phyloP scores from a whole-genome alignment of 768 basidiomycete species.

The Mycena crocata region DNA sequence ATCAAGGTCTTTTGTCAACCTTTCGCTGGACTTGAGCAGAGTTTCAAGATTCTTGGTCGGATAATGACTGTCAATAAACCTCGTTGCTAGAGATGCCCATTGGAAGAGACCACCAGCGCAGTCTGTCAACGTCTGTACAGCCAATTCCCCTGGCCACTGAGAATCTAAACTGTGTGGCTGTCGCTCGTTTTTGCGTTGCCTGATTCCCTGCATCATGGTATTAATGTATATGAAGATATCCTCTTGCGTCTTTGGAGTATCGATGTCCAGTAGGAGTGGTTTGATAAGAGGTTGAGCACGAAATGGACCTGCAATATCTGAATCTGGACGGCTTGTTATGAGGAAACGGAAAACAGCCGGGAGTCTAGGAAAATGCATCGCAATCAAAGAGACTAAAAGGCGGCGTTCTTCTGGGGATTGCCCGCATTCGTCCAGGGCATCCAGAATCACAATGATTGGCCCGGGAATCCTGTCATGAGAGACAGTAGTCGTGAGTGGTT shows the following conservation, averaged over 20 bases:
- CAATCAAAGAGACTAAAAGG: conserved; percentile 26
- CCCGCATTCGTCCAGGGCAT: conserved; percentile 42
- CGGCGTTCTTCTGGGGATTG: conserved; percentile 7
- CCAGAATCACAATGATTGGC: conserved; percentile 37
- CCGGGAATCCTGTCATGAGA: conserved; percentile 13
- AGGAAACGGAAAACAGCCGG: conserved; percentile 33
- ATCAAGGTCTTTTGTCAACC: not conserved
- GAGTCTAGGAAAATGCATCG: conserved; percentile 21
- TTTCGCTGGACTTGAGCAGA: not conserved
- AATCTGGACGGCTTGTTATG: conserved; percentile 34
- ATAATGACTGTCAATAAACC: conserved; percentile 27
- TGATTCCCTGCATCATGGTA: not conserved
- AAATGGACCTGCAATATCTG: conserved; percentile 28
- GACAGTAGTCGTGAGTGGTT: conserved; percentile 1
- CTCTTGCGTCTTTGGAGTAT: not conserved
- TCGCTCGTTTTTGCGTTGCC: not conserved
- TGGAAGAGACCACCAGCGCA: conserved; percentile 36
- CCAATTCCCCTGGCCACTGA: conserved; percentile 32
- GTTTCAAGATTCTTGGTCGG: not conserved
- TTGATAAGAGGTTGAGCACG: not conserved
- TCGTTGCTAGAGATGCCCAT: conserved; percentile 38
- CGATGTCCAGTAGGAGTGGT: not conserved
- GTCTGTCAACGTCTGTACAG: conserved; percentile 15
- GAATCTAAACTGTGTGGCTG: too few species aligned
- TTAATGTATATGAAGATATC: conserved; percentile 23